A percentile compares a stretch with the other conserved stretches of the same genome.
phyloP scores from a whole-genome alignment of 2,329 filamentous ascomycete species.

The Ascomycota sp. region DNA sequence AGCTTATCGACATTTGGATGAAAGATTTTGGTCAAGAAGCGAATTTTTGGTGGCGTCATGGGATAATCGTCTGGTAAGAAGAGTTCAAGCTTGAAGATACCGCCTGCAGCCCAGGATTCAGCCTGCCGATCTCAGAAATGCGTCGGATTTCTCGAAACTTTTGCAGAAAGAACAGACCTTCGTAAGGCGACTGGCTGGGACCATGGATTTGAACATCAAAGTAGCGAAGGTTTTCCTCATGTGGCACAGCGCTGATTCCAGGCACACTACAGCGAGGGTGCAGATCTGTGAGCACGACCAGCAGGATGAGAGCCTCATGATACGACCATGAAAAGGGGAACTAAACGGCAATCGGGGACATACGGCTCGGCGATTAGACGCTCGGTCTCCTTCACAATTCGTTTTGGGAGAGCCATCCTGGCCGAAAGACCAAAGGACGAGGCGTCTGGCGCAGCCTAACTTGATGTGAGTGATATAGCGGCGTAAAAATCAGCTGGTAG shows the following conservation, averaged over 20 bases:
- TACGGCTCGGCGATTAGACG: conserved; percentile 92
- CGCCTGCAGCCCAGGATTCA: conserved; percentile 21
- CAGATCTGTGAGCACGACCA: conserved; percentile 4
- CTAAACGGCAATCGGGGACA: conserved; percentile 12
- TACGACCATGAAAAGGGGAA: not conserved
- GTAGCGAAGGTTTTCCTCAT: conserved; percentile 93
- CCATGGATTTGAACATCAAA: conserved; percentile 96
- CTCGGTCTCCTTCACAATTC: conserved; percentile 97
- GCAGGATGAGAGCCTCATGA: too few relatives aligned
- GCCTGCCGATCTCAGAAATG: not conserved
- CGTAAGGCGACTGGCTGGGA: conserved; percentile 79
- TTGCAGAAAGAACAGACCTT: conserved; percentile 35
- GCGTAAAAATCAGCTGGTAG: too few relatives aligned
- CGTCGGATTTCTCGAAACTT: not conserved
- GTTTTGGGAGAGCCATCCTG: conserved; percentile 65
- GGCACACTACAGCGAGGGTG: conserved; percentile 50
- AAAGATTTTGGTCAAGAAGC: conserved; percentile 97
- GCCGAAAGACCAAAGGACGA: not conserved
- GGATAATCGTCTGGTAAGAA: conserved; percentile 98
- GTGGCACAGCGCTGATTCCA: conserved; percentile 85
- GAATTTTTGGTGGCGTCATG: conserved; percentile 96
- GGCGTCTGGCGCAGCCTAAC: not conserved
- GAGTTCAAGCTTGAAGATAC: conserved; percentile 89
- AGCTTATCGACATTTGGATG: conserved; percentile 98
- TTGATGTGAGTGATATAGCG: too few relatives aligned